phyloP scores from a whole-genome alignment of 331 rosid genomes.

The Acacia concinna region DNA sequence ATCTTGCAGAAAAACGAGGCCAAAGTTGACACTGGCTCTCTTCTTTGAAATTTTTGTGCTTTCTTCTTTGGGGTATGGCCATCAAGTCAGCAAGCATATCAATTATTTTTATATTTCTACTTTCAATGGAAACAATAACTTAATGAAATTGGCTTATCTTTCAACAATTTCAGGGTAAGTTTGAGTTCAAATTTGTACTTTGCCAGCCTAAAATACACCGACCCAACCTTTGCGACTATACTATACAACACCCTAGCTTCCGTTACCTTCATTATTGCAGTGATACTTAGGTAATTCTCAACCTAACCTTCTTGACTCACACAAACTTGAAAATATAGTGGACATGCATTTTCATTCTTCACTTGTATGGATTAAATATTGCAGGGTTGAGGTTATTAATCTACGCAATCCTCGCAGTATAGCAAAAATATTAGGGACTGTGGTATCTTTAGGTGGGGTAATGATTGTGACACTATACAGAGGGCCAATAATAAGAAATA shows the following conservation, averaged over 20 bases:
- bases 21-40: slow-evolving; percentile 66
- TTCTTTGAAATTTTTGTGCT: slow-evolving; percentile 71
- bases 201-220: slow-evolving; percentile 73
- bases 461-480: neutral
- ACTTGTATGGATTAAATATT: neutral
- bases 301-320: neutral
- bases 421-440: neutral
- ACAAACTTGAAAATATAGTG: neutral
- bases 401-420: neutral
- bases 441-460: neutral
- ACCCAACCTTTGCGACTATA: slow-evolving; percentile 71
- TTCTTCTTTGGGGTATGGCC: slow-evolving; percentile 68
- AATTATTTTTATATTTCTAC: neutral
- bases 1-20: slow-evolving; percentile 56
- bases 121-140: neutral
- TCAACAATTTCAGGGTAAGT: slow-evolving; percentile 50
- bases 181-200: slow-evolving; percentile 64
- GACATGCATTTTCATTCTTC: neutral
- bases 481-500: neutral
- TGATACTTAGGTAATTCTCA: slow-evolving; percentile 44
- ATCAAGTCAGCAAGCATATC: neutral
- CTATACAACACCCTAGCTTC: slow-evolving; percentile 64
- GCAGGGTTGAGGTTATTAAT: neutral
- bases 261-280: slow-evolving; percentile 71
- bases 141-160: neutral